Evolutionary conservation across 305 asterid genomes (phyloP), one percentile per base, ranked within the genome.

Genomic region (Fraxinus greggii): DNA sequence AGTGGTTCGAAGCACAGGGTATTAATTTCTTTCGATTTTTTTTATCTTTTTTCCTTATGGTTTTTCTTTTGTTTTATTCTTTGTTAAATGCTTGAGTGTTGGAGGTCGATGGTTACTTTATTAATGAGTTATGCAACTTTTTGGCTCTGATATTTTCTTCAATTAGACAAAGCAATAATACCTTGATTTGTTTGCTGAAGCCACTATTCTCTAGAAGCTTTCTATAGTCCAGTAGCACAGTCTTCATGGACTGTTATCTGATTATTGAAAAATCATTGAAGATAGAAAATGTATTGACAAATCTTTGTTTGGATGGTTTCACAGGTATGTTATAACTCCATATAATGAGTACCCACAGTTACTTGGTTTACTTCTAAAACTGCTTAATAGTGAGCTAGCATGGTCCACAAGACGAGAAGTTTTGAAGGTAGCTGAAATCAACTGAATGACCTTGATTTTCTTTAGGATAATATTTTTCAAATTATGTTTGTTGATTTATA

Each of bases 1-100:
- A 89, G 97, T 96, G 86, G 98, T 96, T 69, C 99, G 94, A 86
- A 96, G 98, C 91, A 96, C 99, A 4, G 99, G 99, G 99, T 94
- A 90, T 81, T 93, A 24, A n/a, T 86, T 67, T 19, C 77, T 59
- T 80, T 81, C 77, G 31, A 84, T 86, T 63, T 19, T 17, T 15
- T 72, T 48, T 29, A 33, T 35, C 4, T 75, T 78, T 69, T 33
- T 80, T 75, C 32, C 33, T 79, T 72, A 7, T 69, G 23, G 56
- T 69, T 75, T 65, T 28, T 80, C 74, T 36, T 61, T 26, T 51
- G 21, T 61, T 21, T 81, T 48, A 8, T 61, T 21, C 24, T 51
- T 29, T 79, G 63, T n/a, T 19, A 31, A 10, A 72, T 83, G 76
- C 33, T 28, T 70, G 40, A 51, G 69, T 83, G 78, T 81, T 77